phyloP scores from a whole-genome alignment of 352 stramenopile species.

The Pythium angustatum region DNA sequence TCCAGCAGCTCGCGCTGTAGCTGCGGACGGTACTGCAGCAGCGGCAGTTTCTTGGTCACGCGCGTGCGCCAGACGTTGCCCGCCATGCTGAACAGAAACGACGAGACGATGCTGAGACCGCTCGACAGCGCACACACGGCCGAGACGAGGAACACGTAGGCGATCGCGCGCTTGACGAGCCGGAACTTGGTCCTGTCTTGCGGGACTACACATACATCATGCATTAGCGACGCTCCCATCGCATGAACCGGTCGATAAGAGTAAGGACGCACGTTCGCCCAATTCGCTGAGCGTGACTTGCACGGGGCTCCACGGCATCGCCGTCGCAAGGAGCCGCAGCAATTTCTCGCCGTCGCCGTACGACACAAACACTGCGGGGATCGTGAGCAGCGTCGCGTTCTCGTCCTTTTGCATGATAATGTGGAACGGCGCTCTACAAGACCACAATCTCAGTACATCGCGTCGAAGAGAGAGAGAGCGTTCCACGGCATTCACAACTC shows the following conservation, averaged over 20 bases:
- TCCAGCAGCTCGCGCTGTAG: constrained; percentile 29
- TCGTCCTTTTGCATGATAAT: constrained; percentile 88
- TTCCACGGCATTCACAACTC: no score
- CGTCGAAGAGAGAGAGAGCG: no score
- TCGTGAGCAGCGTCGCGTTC: constrained; percentile 57
- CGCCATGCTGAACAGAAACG: constrained; percentile 62
- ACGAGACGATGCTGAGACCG: constrained; percentile 68
- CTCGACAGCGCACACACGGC: constrained; percentile 80
- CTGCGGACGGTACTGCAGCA: constrained; percentile 43
- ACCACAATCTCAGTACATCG: no score
- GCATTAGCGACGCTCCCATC: background rate
- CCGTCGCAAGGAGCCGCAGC: constrained; percentile 36
- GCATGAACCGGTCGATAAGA: no score
- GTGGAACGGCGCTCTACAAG: constrained; percentile 58
- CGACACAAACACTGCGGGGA: constrained; percentile 75
- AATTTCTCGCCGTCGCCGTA: constrained; percentile 66
- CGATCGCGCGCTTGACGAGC: constrained; percentile 65
- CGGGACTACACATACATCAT: constrained; percentile 35
- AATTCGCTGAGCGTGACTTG: constrained; percentile 54
- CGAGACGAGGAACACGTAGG: constrained; percentile 78
- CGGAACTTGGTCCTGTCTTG: constrained; percentile 57
- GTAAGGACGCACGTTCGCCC: constrained; percentile 70
- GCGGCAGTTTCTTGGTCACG: constrained; percentile 44
- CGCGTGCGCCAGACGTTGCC: constrained; percentile 55
- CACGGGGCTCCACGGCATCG: constrained; percentile 56